Base-by-base conservation (phyloP, 2,329 filamentous ascomycete species). In the Septoria linicola region DNA sequence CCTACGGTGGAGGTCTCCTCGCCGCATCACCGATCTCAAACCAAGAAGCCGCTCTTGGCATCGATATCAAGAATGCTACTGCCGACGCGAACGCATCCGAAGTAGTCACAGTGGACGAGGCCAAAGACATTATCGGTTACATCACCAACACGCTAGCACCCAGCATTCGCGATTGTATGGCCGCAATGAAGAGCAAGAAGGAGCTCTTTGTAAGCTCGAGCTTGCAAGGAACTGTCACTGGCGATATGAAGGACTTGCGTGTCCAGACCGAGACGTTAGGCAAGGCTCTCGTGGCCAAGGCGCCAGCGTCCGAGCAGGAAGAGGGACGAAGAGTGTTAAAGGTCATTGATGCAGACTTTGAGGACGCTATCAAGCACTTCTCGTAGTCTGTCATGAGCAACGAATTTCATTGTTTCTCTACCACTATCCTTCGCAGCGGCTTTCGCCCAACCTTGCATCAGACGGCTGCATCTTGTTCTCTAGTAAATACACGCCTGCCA, bases 61-160 rank as follows among this genome's bases (percentile, higher is more conserved):
- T 56, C 17, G 43, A 57, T 8, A 58, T 59, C 51, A 60, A 60
- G 41, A 56, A 59, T 45, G 53, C 58, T 23, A 59, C 49, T 41
- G 25, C 40, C 17, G 58, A 60, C 32, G 56, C 54, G 31, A 51
- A 59, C n/a, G 56, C 56, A 5, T 41, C 41, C 19, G 51, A 59
- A 40, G 25, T 51, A n/a, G 47, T 54, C 7, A 36, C 54, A 4
- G 51, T 50, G 14, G 56, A 49, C 4, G 58, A 60, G 25, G 56
- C 56, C 7, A 50, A 42, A 16, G 47, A 23, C 0, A 51, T 60
- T 23, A 57, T 53, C 14, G 47, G 45, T 3, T 60, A 57, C 32
- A 55, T 60, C 17, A 49, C 31, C 3, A 50, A 59, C 10, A 52
- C 50, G 7, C 43, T 60, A 13, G 58, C 57, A 41, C 56, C 54